These are phyloP conservation scores for Spergularia bocconei DNA, from an alignment of 148 eudicot species.

Conservation along the genomic window DNA sequence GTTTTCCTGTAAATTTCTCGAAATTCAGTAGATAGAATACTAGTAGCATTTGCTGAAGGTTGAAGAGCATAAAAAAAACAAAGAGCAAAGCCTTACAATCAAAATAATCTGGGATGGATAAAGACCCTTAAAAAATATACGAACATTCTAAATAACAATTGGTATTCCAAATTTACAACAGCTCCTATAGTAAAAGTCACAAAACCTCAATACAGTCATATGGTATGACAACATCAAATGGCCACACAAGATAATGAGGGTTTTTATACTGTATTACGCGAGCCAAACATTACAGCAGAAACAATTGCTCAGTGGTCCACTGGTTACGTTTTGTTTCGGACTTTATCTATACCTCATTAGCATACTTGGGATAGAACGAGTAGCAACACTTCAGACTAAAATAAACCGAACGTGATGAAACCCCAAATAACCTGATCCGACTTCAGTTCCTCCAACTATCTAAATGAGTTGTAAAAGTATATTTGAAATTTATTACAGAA, in stretches of 20 bases:
- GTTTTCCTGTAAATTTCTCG: slow-evolving; percentile 38
- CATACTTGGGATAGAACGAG: too few species aligned
- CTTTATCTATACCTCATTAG: too few species aligned
- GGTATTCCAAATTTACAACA: neutral
- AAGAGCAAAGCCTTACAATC: neutral
- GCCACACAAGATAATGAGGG: neutral
- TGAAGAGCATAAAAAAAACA: neutral
- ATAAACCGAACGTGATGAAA: too few species aligned
- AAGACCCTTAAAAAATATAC: neutral
- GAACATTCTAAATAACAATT: neutral
- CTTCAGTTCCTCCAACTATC: too few species aligned
- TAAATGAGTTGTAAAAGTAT: too few species aligned
- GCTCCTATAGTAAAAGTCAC: too few species aligned
- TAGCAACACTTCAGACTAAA: too few species aligned
- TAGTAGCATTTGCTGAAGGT: neutral
- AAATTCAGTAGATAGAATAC: slow-evolving; percentile 1
- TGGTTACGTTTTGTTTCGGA: too few species aligned
- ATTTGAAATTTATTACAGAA: too few species aligned
- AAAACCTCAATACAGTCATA: neutral
- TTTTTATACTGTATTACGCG: neutral
- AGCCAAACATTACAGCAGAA: neutral
- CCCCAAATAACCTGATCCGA: too few species aligned
- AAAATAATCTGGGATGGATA: neutral
- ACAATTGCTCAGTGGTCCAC: neutral
- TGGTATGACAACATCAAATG: neutral